These are phyloP conservation scores for Coleophoma cylindrospora DNA, from an alignment of 2,329 filamentous ascomycete genomes.

Conservation along the genomic window DNA sequence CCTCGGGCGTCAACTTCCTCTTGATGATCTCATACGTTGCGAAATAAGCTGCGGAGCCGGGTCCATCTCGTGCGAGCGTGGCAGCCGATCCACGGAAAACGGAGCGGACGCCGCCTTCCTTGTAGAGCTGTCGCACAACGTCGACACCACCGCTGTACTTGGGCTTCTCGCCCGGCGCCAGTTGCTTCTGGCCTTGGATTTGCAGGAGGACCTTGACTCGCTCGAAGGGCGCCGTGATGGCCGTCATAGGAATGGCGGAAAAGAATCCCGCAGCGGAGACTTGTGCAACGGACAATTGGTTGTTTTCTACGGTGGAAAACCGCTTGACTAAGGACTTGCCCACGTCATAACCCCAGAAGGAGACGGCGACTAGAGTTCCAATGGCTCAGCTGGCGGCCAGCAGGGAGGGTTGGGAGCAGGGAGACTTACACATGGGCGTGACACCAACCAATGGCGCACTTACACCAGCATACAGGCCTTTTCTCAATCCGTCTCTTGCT, in stretches of 20 bases:
- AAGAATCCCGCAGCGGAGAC: slow-evolving; percentile 93
- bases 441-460: slow-evolving; percentile 92
- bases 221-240: slow-evolving; percentile 98
- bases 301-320: slow-evolving; percentile 61
- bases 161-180: slow-evolving; percentile 85
- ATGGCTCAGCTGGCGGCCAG: not conserved
- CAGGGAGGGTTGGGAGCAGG: not conserved
- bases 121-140: slow-evolving; percentile 90
- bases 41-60: slow-evolving; percentile 92
- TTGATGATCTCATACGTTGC: slow-evolving; percentile 97
- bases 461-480: slow-evolving; percentile 94
- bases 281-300: slow-evolving; percentile 76
- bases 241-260: slow-evolving; percentile 93
- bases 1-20: slow-evolving; percentile 73
- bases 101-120: slow-evolving; percentile 80
- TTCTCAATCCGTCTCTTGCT: slow-evolving; percentile 72
- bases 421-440: slow-evolving; percentile 91
- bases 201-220: slow-evolving; percentile 98
- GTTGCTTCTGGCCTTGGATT: slow-evolving; percentile 86
- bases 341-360: slow-evolving; percentile 86
- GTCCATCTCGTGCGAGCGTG: slow-evolving; percentile 89
- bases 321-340: slow-evolving; percentile 82
- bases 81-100: slow-evolving; percentile 90
- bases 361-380: slow-evolving; percentile 54
- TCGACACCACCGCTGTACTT: slow-evolving; percentile 84